Conservation (phyloP, 192 early-diverging fungal species). For the Backusella liffmaniae region DNA sequence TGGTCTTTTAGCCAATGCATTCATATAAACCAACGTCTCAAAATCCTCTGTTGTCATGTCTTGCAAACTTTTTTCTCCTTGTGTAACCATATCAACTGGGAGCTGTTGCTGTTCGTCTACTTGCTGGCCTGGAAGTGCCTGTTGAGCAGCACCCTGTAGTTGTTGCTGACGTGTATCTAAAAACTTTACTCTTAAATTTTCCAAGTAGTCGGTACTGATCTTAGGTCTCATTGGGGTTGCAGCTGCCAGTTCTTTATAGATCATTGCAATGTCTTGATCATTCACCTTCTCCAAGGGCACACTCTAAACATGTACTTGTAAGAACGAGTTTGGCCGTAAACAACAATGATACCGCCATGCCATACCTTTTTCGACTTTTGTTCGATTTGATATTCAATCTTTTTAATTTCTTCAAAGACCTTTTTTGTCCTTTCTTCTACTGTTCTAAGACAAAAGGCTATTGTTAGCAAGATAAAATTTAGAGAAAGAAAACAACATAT, state of each 20-base stretch:
- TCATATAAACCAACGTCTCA: slow-evolving; percentile 59
- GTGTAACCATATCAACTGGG: neutral
- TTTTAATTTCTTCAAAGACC: slow-evolving; percentile 21
- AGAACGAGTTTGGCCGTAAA: neutral
- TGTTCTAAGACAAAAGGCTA: neutral
- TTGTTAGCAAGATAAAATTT: neutral
- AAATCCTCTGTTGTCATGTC: slow-evolving; percentile 32
- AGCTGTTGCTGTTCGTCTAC: neutral
- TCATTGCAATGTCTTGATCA: slow-evolving; percentile 1
- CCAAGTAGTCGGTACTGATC: slow-evolving; percentile 31
- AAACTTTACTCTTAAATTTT: slow-evolving; percentile 35
- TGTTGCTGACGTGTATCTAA: slow-evolving; percentile 31
- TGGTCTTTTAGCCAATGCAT: slow-evolving; percentile 58
- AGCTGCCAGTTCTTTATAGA: slow-evolving; percentile 21
- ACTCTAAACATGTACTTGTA: neutral
- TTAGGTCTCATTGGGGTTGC: slow-evolving; percentile 21
- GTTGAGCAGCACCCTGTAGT: no score
- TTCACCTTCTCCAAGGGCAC: neutral
- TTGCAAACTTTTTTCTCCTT: neutral
- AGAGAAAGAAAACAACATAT: neutral
- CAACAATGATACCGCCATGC: neutral
- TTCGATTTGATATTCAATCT: slow-evolving; percentile 24
- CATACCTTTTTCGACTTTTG: slow-evolving; percentile 13
- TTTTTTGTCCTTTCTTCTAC: slow-evolving; percentile 16
- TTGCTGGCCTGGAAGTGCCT: neutral